Conservation (phyloP, 345 rosid genomes). For the Acer saccharum region DNA sequence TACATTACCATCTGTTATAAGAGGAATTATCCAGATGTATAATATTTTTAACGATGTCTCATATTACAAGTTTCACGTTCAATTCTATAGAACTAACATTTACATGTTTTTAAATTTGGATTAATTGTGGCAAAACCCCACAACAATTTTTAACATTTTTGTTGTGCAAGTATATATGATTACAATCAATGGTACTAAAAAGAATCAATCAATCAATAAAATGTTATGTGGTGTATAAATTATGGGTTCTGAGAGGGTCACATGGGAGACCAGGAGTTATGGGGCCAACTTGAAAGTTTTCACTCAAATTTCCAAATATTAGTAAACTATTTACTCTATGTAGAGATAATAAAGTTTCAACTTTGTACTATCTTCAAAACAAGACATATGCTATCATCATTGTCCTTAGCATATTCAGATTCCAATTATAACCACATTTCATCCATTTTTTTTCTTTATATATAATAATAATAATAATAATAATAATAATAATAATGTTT, state of each 20-base stretch:
- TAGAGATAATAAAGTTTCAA: not conserved
- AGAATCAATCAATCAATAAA: too few relatives aligned
- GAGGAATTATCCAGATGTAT: too few relatives aligned
- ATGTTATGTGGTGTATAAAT: not conserved
- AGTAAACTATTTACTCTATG: not conserved
- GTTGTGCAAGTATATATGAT: not conserved
- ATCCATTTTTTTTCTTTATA: too few relatives aligned
- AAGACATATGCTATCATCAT: constrained; percentile 11
- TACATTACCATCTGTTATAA: too few relatives aligned
- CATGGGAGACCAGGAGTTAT: constrained; percentile 15
- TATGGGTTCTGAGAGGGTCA: constrained; percentile 7
- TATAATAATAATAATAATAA: too few relatives aligned
- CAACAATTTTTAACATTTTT: too few relatives aligned
- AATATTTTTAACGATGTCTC: too few relatives aligned
- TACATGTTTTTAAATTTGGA: too few relatives aligned
- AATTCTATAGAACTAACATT: too few relatives aligned
- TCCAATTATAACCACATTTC: constrained; percentile 15
- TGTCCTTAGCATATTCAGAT: constrained; percentile 3
- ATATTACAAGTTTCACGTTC: too few relatives aligned
- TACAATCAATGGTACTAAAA: not conserved
- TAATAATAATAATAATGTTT: too few relatives aligned
- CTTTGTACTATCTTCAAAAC: not conserved
- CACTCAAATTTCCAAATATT: not conserved
- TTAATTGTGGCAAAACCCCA: too few relatives aligned
- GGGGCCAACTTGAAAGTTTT: not conserved